Conservation (phyloP, 1,284 basidiomycete genomes). For the Tilletiopsis washingtonensis region DNA sequence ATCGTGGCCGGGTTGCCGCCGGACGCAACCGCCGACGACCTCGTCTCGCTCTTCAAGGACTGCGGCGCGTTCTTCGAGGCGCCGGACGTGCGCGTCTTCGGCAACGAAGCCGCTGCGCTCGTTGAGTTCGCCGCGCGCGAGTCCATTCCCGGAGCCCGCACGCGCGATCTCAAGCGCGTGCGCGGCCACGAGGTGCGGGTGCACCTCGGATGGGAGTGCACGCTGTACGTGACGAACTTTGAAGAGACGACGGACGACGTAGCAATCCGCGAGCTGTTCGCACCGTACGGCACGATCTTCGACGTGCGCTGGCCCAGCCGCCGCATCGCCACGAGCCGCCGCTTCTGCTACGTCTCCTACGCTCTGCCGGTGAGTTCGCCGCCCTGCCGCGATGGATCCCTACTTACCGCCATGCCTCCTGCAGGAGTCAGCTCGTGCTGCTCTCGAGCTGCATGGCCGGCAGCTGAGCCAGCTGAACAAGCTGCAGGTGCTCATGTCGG, state of each 20-base stretch:
- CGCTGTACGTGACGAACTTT: slow-evolving; percentile 94
- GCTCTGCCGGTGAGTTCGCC: slow-evolving; percentile 58
- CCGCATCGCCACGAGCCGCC: slow-evolving; percentile 77
- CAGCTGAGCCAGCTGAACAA: slow-evolving; percentile 59
- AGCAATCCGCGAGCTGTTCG: slow-evolving; percentile 66
- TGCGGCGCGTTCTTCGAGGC: slow-evolving; percentile 38
- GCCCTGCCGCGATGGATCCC: too few relatives aligned
- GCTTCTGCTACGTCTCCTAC: slow-evolving; percentile 93
- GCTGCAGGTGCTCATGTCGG: slow-evolving; percentile 77
- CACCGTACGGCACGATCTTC: slow-evolving; percentile 76
- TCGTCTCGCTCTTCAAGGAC: slow-evolving; percentile 73
- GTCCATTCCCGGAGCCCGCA: slow-evolving; percentile 68
- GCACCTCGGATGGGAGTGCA: slow-evolving; percentile 84
- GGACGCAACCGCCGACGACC: slow-evolving; percentile 58
- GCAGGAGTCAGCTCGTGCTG: slow-evolving; percentile 62
- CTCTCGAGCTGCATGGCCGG: slow-evolving; percentile 67
- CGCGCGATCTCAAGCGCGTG: slow-evolving; percentile 84
- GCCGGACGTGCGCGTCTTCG: slow-evolving; percentile 28
- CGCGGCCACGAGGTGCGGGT: slow-evolving; percentile 60
- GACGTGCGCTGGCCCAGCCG: slow-evolving; percentile 97
- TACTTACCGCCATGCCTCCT: not conserved
- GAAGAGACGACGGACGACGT: slow-evolving; percentile 68
- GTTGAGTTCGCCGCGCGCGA: slow-evolving; percentile 47
- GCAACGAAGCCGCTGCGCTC: slow-evolving; percentile 35
- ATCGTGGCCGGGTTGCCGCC: slow-evolving; percentile 68